Percentiles rank a stretch among this genome's conserved stretches.
These are phyloP conservation scores for Arachnomyces sp. DNA, from an alignment of 2,329 filamentous ascomycete species.

Conservation along the genomic window DNA sequence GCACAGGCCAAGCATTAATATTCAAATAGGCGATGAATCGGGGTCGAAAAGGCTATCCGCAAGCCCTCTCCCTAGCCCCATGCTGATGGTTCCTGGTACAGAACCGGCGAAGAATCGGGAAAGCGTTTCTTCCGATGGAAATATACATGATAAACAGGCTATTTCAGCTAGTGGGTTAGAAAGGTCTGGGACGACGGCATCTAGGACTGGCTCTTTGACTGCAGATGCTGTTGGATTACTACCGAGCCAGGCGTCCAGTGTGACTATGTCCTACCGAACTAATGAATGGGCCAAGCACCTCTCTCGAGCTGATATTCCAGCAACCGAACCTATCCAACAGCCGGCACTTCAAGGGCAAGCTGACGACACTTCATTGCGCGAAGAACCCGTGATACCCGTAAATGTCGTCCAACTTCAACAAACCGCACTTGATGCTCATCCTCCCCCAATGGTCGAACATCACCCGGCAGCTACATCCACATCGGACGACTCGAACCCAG, in stretches of 20 bases:
- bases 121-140: too few relatives aligned
- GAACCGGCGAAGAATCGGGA: too few relatives aligned
- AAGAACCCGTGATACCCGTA: constrained; percentile 54
- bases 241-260: constrained; percentile 62
- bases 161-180: constrained; percentile 3
- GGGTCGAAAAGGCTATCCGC: too few relatives aligned
- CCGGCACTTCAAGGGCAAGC: constrained; percentile 24
- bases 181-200: constrained; percentile 9
- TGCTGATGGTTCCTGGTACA: too few relatives aligned
- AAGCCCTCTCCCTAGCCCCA: too few relatives aligned
- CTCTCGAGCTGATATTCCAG: constrained; percentile 63
- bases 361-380: constrained; percentile 20
- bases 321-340: constrained; percentile 45
- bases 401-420: constrained; percentile 57
- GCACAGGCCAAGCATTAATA: too few relatives aligned
- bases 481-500: constrained; percentile 12
- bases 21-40: too few relatives aligned
- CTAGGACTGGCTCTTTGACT: constrained; percentile 23
- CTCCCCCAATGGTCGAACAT: constrained; percentile 27
- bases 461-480: constrained; percentile 12
- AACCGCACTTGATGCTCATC: constrained; percentile 47
- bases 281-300: constrained; percentile 96
- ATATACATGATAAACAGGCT: too few relatives aligned
- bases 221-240: constrained; percentile 46
- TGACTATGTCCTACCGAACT: constrained; percentile 76